Conservation (phyloP, 192 early-diverging fungal genomes). For the Gonapodya prolifera region DNA sequence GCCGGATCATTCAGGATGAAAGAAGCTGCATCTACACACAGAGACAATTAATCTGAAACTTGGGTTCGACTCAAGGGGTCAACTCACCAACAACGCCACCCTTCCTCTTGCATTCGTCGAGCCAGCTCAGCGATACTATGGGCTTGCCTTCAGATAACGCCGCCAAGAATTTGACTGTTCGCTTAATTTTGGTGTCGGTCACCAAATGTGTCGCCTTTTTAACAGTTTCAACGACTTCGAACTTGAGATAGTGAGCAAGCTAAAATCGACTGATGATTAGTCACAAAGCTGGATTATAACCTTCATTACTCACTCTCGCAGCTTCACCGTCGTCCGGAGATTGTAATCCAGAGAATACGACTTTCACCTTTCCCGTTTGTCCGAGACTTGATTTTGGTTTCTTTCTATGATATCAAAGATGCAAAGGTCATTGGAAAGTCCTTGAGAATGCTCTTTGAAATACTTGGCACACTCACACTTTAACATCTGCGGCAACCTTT, state of each 20-base stretch:
- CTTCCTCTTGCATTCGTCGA: background rate
- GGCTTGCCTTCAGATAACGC: background rate
- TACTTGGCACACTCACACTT: too few relatives aligned
- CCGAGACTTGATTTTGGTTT: background rate
- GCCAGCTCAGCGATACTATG: background rate
- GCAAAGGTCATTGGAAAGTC: too few relatives aligned
- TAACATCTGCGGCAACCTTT: too few relatives aligned
- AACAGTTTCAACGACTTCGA: background rate
- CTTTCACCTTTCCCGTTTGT: background rate
- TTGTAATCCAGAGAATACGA: background rate
- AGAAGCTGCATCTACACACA: background rate
- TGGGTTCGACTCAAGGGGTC: background rate
- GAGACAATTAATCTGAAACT: background rate
- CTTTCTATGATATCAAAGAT: background rate
- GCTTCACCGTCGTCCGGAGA: background rate
- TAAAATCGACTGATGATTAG: background rate
- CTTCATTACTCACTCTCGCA: background rate
- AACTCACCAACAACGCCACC: background rate
- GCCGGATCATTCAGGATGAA: background rate
- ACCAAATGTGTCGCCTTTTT: background rate
- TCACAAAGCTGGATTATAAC: background rate
- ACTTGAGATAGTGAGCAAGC: background rate
- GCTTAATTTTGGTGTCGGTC: constrained; percentile 1
- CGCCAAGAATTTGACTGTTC: background rate
- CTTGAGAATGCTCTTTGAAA: too few relatives aligned